Evolutionary conservation across 2,329 filamentous ascomycete species (phyloP).

Genomic region (Colletotrichum orbiculare): DNA sequence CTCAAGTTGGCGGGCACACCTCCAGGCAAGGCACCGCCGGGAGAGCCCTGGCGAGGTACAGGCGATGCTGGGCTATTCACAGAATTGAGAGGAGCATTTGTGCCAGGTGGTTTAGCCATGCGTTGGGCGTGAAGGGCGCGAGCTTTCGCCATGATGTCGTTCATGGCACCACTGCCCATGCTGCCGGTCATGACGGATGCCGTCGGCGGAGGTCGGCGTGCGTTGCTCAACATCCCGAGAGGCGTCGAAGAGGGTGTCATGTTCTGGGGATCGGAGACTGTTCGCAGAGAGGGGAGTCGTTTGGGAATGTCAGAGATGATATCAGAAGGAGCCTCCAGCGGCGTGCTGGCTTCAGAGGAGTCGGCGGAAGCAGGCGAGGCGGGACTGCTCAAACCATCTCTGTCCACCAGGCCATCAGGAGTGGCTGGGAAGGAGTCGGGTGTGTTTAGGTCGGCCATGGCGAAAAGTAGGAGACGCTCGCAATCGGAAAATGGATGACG

Average conservation of each 20-base stretch:
- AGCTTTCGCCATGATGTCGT: conserved; percentile 59
- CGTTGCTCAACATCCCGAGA: conserved; percentile 78
- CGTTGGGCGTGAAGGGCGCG: conserved; percentile 59
- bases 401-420: conserved; percentile 57
- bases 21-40: conserved; percentile 49
- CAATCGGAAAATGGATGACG: neutral
- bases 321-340: conserved; percentile 54
- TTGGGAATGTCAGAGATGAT: conserved; percentile 52
- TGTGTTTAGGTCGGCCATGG: conserved; percentile 37
- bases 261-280: conserved; percentile 67
- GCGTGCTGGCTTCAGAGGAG: conserved; percentile 61
- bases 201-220: conserved; percentile 62
- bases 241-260: conserved; percentile 90
- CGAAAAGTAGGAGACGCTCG: neutral
- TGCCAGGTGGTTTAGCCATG: conserved; percentile 50
- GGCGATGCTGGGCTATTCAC: conserved; percentile 45
- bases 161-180: conserved; percentile 47
- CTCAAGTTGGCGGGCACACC: conserved; percentile 57
- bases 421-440: conserved; percentile 55
- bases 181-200: conserved; percentile 45
- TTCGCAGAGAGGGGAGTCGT: conserved; percentile 69
- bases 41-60: conserved; percentile 39
- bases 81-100: conserved; percentile 39
- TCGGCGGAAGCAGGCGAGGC: conserved; percentile 57
- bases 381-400: conserved; percentile 49